These are phyloP conservation scores for Candida rishiriensis DNA, from an alignment of 805 yeast species.

Conservation along the genomic window DNA sequence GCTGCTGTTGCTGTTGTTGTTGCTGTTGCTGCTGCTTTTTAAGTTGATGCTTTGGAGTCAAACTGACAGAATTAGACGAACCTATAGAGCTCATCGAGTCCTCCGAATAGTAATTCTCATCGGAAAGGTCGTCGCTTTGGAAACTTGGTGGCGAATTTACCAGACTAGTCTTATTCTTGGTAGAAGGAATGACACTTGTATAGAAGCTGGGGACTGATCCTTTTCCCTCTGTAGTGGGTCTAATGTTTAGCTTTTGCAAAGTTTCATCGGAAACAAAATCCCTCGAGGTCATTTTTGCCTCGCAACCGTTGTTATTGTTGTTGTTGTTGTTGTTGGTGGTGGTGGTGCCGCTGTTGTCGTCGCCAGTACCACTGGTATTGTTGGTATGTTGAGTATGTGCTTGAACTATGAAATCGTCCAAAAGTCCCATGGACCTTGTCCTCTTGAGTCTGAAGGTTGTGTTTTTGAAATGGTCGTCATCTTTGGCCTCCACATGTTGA, in stretches of 20 bases:
- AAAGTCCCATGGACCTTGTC: constrained; percentile 76
- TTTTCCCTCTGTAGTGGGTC: constrained; percentile 15
- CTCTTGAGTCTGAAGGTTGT: constrained; percentile 73
- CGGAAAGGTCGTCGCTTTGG: constrained; percentile 24
- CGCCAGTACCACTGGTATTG: too few relatives aligned
- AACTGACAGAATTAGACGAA: constrained; percentile 18
- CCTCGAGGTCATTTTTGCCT: constrained; percentile 85
- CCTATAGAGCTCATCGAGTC: constrained; percentile 25
- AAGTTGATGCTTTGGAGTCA: constrained; percentile 30
- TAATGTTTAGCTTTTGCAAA: constrained; percentile 67
- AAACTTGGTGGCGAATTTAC: constrained; percentile 22
- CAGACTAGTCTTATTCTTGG: constrained; percentile 8
- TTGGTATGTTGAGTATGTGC: constrained; percentile 17
- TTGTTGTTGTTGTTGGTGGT: constrained; percentile 3
- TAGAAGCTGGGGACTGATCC: constrained; percentile 24
- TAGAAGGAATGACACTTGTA: constrained; percentile 22
- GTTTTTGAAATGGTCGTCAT: constrained; percentile 64
- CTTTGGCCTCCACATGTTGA: constrained; percentile 65
- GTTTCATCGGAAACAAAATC: constrained; percentile 92
- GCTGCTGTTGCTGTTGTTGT: constrained; percentile 12
- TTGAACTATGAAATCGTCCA: constrained; percentile 52
- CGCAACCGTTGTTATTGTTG: constrained; percentile 36
- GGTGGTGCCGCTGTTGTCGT: too few relatives aligned
- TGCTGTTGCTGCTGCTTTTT: constrained; percentile 10
- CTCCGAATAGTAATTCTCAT: constrained; percentile 24